These are phyloP conservation scores for Rhodotorula sp. DNA, from an alignment of 1,284 basidiomycete species.

Conservation along the genomic window DNA sequence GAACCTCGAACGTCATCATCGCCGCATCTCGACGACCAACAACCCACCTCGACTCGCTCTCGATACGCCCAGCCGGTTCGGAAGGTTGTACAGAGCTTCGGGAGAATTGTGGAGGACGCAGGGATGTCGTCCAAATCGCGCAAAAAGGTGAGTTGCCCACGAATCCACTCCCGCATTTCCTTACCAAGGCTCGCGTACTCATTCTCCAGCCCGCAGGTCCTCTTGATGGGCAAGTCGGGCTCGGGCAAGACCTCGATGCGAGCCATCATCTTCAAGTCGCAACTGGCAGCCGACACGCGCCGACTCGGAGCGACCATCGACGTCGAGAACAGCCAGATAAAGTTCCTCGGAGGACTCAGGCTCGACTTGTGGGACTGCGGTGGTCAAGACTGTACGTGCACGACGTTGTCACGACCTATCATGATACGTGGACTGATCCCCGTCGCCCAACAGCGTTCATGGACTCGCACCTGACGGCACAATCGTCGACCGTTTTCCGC, in stretches of 20 bases:
- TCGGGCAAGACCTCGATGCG: constrained; percentile 87
- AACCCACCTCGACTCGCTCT: not conserved
- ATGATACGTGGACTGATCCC: not conserved
- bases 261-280: constrained; percentile 96
- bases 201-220: constrained; percentile 54
- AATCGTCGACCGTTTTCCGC: constrained; percentile 88
- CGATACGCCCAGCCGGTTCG: not conserved
- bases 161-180: not conserved
- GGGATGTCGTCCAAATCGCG: constrained; percentile 33
- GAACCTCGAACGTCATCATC: not conserved
- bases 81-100: too few relatives aligned
- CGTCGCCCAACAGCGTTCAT: constrained; percentile 65
- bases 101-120: too few relatives aligned
- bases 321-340: constrained; percentile 95
- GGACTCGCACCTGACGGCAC: constrained; percentile 88
- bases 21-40: not conserved
- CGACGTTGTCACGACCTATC: not conserved
- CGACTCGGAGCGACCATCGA: constrained; percentile 94
- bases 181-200: not conserved
- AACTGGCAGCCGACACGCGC: constrained; percentile 84
- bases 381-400: constrained; percentile 69
- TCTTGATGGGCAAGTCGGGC: constrained; percentile 90
- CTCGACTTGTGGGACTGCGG: constrained; percentile 97
- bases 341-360: constrained; percentile 89
- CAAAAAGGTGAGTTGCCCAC: constrained; percentile 24